Evolutionary conservation across 78 protist species (phyloP), one percentile per base, ranked within the genome.

Genomic region (Capsaspora owczarzaki): DNA sequence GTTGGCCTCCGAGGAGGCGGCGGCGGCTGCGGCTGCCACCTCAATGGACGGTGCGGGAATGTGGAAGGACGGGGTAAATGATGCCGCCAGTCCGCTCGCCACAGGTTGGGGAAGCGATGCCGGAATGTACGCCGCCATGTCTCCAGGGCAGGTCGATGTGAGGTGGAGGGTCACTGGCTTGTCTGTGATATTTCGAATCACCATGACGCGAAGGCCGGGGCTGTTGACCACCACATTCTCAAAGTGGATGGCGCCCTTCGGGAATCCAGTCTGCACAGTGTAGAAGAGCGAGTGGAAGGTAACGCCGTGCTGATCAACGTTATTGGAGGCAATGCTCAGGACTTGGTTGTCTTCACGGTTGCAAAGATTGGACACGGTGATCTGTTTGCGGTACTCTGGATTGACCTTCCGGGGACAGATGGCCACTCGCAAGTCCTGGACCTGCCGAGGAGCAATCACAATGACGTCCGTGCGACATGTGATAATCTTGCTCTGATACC

Each of bases 381-480:
- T 79, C 70, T 86, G 90, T 44, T 89, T 89, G 47, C 84, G 83
- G n/a, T 89, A 89, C 37, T 86, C 85, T 20, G 93, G 90, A 47
- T 83, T 86, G 47, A 82, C 87, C 74, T 82, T 86, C n/a, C 89
- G 60, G 4, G 93, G 90, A 31, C 81, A 40, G 37, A 84, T 74
- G 27, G 76, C 83, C 70, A 86, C 49, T 33, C 33, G 81, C 37
- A 86, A 41, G 49, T 78, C 85, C 49, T 25, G 40, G 25, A 85
- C 29, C 83, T 86, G 87, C 27, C 63, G 56, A 3, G 90, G 87
- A 2, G 82, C 75, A 1, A 89, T 80, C n/a, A 66, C 37, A 31
- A 88, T 25, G 27, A 33, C 41, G 56, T 2, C 41, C 68, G 27
- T 10, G 35, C 38, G 37, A 1, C 29, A 37, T 20, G 63, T 0